These are phyloP conservation scores for Pseudozyma flocculosa DNA, from an alignment of 1,284 basidiomycete species.

Conservation along the genomic window DNA sequence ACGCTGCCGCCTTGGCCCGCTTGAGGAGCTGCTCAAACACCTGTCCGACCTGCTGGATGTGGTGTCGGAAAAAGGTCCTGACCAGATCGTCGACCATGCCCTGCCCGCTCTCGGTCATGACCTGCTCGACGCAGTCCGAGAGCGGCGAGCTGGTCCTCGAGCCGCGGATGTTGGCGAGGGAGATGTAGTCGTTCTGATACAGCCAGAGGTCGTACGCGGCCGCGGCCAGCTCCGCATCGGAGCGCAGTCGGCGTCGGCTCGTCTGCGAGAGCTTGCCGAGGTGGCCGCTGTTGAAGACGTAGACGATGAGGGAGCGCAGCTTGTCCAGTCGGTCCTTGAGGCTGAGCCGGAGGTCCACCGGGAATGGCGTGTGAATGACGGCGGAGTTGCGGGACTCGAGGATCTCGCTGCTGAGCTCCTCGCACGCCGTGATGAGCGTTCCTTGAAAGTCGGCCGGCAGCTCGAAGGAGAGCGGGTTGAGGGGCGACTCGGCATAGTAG, in stretches of 20 bases:
- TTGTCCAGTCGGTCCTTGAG: slow-evolving; percentile 74
- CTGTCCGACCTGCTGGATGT: slow-evolving; percentile 60
- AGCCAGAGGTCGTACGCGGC: slow-evolving; percentile 82
- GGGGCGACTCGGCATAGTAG: slow-evolving; percentile 71
- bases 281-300: slow-evolving; percentile 63
- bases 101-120: slow-evolving; percentile 63
- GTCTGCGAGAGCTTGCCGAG: slow-evolving; percentile 72
- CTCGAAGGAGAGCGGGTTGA: slow-evolving; percentile 81
- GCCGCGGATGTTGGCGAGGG: slow-evolving; percentile 10
- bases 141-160: slow-evolving; percentile 47
- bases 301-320: slow-evolving; percentile 77
- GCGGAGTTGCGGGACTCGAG: slow-evolving; percentile 26
- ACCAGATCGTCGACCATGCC: slow-evolving; percentile 69
- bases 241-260: slow-evolving; percentile 72
- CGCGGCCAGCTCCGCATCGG: slow-evolving; percentile 85
- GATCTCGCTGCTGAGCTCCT: slow-evolving; percentile 70
- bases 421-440: slow-evolving; percentile 67
- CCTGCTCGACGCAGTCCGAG: slow-evolving; percentile 64
- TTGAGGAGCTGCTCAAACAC: slow-evolving; percentile 32
- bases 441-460: slow-evolving; percentile 76
- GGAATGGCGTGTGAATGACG: slow-evolving; percentile 15
- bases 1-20: slow-evolving; percentile 9
- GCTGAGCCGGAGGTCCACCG: slow-evolving; percentile 73
- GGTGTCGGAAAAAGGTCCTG: slow-evolving; percentile 78
- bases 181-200: slow-evolving; percentile 67